These are phyloP conservation scores for Colletotrichum noveboracense DNA, from an alignment of 2,329 filamentous ascomycete species.

Conservation along the genomic window DNA sequence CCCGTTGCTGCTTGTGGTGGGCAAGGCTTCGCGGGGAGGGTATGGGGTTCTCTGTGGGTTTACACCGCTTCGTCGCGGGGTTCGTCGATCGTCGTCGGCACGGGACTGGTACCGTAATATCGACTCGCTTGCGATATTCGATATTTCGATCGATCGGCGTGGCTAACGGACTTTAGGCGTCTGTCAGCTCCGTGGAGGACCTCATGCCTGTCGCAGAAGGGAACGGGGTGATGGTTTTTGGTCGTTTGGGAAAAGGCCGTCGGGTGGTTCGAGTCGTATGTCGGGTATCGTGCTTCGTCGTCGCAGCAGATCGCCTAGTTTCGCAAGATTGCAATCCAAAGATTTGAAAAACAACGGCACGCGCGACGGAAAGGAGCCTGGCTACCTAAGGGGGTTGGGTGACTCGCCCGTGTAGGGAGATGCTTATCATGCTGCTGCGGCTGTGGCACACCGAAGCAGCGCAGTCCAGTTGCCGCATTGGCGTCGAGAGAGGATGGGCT, in stretches of 20 bases:
- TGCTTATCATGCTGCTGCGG: slow-evolving; percentile 19
- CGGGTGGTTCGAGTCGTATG: not conserved
- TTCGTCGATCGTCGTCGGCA: not conserved
- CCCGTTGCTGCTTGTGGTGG: not conserved
- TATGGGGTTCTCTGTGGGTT: not conserved
- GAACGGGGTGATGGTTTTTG: not conserved
- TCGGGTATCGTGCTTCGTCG: not conserved
- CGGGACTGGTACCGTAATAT: not conserved
- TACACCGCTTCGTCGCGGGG: not conserved
- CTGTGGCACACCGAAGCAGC: not conserved
- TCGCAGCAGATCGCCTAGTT: not conserved
- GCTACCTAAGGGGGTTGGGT: slow-evolving; percentile 7
- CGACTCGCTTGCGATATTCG: not conserved
- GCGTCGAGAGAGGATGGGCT: slow-evolving; percentile 9
- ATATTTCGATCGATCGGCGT: not conserved
- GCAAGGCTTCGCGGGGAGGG: not conserved
- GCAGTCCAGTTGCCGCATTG: slow-evolving; percentile 8
- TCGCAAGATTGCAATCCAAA: not conserved
- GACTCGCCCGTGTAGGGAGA: slow-evolving; percentile 1
- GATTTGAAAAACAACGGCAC: not conserved
- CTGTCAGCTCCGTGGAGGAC: not conserved
- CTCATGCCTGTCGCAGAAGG: slow-evolving; percentile 12
- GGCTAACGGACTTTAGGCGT: not conserved
- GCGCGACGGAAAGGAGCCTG: not conserved
- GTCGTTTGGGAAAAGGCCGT: not conserved